phyloP scores from a whole-genome alignment of 768 basidiomycete genomes.

The Tephrocybe sp. region DNA sequence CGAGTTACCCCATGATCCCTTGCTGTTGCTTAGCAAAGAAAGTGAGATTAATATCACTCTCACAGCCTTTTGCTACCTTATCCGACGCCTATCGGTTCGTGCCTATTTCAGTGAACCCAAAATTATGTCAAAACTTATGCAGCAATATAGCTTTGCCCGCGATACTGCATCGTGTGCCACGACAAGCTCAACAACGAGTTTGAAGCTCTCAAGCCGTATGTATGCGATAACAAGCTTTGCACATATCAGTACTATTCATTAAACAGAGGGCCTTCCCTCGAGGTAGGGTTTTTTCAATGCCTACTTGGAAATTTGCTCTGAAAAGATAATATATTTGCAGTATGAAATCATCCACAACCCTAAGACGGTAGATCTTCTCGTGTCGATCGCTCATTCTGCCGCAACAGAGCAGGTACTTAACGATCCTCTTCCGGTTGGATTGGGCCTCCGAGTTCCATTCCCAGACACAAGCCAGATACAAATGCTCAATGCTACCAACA shows the following conservation, averaged over 20 bases:
- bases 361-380: conserved; percentile 64
- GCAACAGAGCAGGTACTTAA: conserved; percentile 53
- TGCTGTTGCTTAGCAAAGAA: conserved; percentile 30
- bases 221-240: conserved; percentile 66
- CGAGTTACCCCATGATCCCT: conserved; percentile 56
- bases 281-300: conserved; percentile 37
- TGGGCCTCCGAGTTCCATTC: conserved; percentile 54
- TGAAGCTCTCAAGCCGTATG: conserved; percentile 71
- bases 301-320: neutral
- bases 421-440: conserved; percentile 59
- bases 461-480: conserved; percentile 24
- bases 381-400: conserved; percentile 60
- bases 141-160: conserved; percentile 55
- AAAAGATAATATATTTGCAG: conserved; percentile 27
- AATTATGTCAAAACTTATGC: conserved; percentile 1
- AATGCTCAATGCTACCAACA: neutral
- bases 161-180: conserved; percentile 78
- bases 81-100: conserved; percentile 61
- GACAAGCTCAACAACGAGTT: conserved; percentile 50
- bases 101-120: neutral
- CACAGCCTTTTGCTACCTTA: conserved; percentile 63
- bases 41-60: conserved; percentile 57
- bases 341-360: conserved; percentile 72
- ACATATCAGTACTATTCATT: conserved; percentile 68
- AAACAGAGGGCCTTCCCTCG: conserved; percentile 66